Percentiles rank a stretch among this genome's conserved stretches.
Conservation (phyloP, 441 rosid genomes). For the Adansonia gregorii region DNA sequence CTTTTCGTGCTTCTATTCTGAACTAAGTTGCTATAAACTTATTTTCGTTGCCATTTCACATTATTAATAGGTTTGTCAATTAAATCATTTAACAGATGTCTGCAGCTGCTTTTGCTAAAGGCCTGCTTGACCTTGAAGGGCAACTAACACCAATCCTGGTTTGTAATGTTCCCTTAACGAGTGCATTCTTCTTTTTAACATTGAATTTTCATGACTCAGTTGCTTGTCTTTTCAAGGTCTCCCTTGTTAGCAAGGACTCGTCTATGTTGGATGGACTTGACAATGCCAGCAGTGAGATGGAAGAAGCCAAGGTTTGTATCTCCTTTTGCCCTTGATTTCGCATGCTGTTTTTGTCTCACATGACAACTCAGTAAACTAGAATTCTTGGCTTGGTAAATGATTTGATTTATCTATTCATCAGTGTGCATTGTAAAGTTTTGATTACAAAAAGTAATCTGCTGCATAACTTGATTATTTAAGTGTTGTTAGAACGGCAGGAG, state of each 20-base stretch:
- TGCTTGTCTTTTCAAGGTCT: slow-evolving; percentile 60
- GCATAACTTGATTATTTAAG: slow-evolving; percentile 8
- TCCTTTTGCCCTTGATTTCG: slow-evolving; percentile 23
- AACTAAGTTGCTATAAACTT: slow-evolving; percentile 12
- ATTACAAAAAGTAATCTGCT: slow-evolving; percentile 14
- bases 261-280: slow-evolving; percentile 99
- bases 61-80: slow-evolving; percentile 19
- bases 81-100: slow-evolving; percentile 70
- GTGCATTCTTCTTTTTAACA: slow-evolving; percentile 29
- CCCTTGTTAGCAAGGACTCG: slow-evolving; percentile 99
- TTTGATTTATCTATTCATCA: not conserved
- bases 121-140: slow-evolving; percentile 99
- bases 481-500: not conserved
- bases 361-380: not conserved
- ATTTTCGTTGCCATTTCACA: slow-evolving; percentile 6
- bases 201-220: slow-evolving; percentile 20
- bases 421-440: slow-evolving; percentile 16
- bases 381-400: slow-evolving; percentile 13
- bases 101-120: slow-evolving; percentile 99
- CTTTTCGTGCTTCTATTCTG: slow-evolving; percentile 14
- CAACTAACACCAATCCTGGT: slow-evolving; percentile 99
- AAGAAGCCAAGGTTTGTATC: slow-evolving; percentile 91
- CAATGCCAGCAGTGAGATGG: slow-evolving; percentile 94
- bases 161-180: slow-evolving; percentile 33
- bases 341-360: slow-evolving; percentile 15